These are phyloP conservation scores for Heteromeles arbutifolia DNA, from an alignment of 306 rosid species.

Conservation along the genomic window DNA sequence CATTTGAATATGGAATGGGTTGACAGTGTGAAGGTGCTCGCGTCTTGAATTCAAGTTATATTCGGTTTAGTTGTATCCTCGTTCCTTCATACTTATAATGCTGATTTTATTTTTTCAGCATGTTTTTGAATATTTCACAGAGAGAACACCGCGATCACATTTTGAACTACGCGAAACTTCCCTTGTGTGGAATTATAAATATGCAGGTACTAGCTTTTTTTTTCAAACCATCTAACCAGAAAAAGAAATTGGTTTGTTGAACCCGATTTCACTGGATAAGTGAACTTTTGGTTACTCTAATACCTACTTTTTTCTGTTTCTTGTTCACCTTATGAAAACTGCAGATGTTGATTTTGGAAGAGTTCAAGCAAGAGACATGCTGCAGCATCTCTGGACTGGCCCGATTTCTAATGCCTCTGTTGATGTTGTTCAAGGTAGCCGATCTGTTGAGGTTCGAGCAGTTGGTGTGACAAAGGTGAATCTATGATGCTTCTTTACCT, in stretches of 20 bases:
- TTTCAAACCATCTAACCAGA: neutral
- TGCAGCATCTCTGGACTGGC: constrained; percentile 98
- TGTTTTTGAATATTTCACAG: constrained; percentile 85
- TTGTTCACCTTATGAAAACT: constrained; percentile 13
- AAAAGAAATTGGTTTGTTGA: neutral
- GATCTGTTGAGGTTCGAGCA: constrained; percentile 93
- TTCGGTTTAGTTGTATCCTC: constrained; percentile 4
- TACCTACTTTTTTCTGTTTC: constrained; percentile 6
- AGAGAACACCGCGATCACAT: constrained; percentile 86
- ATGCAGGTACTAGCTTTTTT: constrained; percentile 53
- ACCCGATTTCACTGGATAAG: neutral
- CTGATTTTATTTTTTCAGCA: constrained; percentile 46
- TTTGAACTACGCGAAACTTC: constrained; percentile 69
- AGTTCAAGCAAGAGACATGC: constrained; percentile 94
- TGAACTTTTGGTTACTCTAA: neutral
- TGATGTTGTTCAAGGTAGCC: constrained; percentile 95
- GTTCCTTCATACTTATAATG: constrained; percentile 19
- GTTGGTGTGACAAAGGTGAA: constrained; percentile 88
- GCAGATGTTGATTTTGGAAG: constrained; percentile 84
- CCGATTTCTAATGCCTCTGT: constrained; percentile 92
- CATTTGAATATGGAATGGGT: constrained; percentile 95
- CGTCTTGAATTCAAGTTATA: constrained; percentile 9
- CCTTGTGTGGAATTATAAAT: constrained; percentile 95
- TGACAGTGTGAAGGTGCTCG: constrained; percentile 70
- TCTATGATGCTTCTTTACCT: neutral